Evolutionary conservation across 148 eudicot genomes (phyloP).

Genomic region (Silene conica): DNA sequence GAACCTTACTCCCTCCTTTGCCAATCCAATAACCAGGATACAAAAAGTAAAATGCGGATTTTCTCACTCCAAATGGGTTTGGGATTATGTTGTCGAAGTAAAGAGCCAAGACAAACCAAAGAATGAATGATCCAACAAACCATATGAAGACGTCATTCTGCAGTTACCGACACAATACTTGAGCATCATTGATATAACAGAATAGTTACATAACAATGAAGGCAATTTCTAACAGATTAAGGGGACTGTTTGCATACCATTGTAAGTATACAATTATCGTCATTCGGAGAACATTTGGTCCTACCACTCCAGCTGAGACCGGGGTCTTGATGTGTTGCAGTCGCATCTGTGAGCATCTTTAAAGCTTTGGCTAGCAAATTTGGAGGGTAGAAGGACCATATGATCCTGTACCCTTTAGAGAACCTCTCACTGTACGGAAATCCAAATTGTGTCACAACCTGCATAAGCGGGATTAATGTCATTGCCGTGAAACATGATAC

Average conservation of each 20-base stretch:
- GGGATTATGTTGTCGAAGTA: slow-evolving; percentile 89
- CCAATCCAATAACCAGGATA: slow-evolving; percentile 90
- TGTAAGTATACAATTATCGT: slow-evolving; percentile 54
- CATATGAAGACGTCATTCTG: not conserved
- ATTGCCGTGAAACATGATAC: slow-evolving; percentile 7
- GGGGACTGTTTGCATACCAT: not conserved
- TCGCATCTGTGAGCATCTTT: slow-evolving; percentile 69
- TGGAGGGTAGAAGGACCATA: slow-evolving; percentile 68
- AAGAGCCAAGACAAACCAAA: slow-evolving; percentile 80
- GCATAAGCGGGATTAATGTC: slow-evolving; percentile 22
- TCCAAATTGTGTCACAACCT: slow-evolving; percentile 76
- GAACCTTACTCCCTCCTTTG: slow-evolving; percentile 60
- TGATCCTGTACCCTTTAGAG: slow-evolving; percentile 4
- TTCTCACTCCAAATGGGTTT: slow-evolving; percentile 77
- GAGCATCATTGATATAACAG: not conserved
- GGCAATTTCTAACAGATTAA: not conserved
- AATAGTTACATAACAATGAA: not conserved
- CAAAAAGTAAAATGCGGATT: slow-evolving; percentile 63
- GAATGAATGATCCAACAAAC: not conserved
- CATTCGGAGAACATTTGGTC: slow-evolving; percentile 42
- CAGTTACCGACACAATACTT: not conserved
- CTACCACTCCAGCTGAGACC: slow-evolving; percentile 81
- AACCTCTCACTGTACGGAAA: slow-evolving; percentile 47
- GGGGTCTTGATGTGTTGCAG: slow-evolving; percentile 41
- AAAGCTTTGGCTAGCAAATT: slow-evolving; percentile 14